Evolutionary conservation across 371 early-diverging fungal genomes (phyloP).

Genomic region (Thermomucor indicae-seudaticae): DNA sequence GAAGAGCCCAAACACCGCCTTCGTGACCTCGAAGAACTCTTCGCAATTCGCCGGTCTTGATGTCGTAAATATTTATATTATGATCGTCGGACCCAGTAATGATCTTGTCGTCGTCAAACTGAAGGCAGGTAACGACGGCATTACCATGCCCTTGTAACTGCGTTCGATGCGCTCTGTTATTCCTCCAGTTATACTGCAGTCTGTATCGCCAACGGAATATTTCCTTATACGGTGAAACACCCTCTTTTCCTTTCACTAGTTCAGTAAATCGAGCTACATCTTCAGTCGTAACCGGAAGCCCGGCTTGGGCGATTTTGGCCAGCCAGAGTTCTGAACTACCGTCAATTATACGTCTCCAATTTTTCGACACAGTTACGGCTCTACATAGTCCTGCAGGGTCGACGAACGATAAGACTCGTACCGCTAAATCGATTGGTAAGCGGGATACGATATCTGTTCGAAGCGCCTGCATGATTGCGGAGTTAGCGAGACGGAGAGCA

Average conservation of each 20-base stretch:
- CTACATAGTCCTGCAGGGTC: conserved; percentile 74
- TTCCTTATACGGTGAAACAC: conserved; percentile 26
- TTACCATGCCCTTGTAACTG: conserved; percentile 78
- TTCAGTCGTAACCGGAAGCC: background rate
- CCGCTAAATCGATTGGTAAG: conserved; percentile 74
- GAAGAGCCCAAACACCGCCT: conserved; percentile 98
- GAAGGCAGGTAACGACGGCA: conserved; percentile 91
- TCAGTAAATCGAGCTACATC: background rate
- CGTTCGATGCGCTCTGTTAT: conserved; percentile 64
- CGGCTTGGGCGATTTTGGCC: conserved; percentile 8
- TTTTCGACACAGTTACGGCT: conserved; percentile 70
- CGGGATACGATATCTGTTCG: conserved; percentile 83
- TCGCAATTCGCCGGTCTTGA: conserved; percentile 64
- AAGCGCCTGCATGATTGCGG: conserved; percentile 72
- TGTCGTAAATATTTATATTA: conserved; percentile 85
- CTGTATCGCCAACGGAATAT: conserved; percentile 70
- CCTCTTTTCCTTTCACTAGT: background rate
- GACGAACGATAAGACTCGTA: conserved; percentile 73
- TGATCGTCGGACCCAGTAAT: conserved; percentile 90
- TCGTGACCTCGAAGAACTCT: conserved; percentile 86
- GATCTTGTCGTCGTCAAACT: conserved; percentile 91
- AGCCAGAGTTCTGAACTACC: conserved; percentile 61
- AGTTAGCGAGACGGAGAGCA: conserved; percentile 77
- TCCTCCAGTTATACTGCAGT: conserved; percentile 79
- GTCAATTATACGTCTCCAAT: conserved; percentile 77